phyloP scores from a whole-genome alignment of 495 filamentous ascomycete genomes.

The Astrothelium subdiscretum region DNA sequence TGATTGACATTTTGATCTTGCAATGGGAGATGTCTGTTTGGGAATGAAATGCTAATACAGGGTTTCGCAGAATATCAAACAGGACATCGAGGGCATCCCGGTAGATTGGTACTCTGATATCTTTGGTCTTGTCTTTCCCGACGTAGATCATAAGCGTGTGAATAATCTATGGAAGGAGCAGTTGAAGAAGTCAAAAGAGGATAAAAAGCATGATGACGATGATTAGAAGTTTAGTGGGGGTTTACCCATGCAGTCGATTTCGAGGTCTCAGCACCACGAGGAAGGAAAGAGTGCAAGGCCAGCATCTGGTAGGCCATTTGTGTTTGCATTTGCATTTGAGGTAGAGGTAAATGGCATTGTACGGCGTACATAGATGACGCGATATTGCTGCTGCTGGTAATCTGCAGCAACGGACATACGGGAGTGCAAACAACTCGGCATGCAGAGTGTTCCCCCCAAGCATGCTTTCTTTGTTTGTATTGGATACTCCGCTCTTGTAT shows the following conservation, averaged over 20 bases:
- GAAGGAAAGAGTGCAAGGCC: not conserved
- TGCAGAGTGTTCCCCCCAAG: not conserved
- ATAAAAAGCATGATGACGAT: slow-evolving; percentile 29
- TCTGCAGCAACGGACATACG: not conserved
- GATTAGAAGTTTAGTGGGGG: not conserved
- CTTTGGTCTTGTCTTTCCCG: slow-evolving; percentile 79
- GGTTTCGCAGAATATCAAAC: slow-evolving; percentile 75
- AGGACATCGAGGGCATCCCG: slow-evolving; percentile 80
- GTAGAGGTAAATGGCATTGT: not conserved
- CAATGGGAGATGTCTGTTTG: slow-evolving; percentile 27
- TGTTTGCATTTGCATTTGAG: not conserved
- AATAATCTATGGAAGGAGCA: slow-evolving; percentile 64
- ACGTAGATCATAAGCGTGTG: slow-evolving; percentile 61
- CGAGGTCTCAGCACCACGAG: not conserved
- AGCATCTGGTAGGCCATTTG: not conserved
- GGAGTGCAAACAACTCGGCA: not conserved
- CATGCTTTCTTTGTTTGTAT: not conserved
- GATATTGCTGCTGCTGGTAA: not conserved
- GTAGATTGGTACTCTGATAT: slow-evolving; percentile 92
- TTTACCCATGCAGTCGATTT: not conserved
- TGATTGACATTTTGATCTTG: not conserved
- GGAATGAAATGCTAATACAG: not conserved
- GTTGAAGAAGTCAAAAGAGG: slow-evolving; percentile 45
- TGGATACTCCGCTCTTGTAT: slow-evolving; percentile 2
- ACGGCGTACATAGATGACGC: not conserved